phyloP scores from a whole-genome alignment of 352 stramenopile genomes.

The Globisporangium uncinulatum region DNA sequence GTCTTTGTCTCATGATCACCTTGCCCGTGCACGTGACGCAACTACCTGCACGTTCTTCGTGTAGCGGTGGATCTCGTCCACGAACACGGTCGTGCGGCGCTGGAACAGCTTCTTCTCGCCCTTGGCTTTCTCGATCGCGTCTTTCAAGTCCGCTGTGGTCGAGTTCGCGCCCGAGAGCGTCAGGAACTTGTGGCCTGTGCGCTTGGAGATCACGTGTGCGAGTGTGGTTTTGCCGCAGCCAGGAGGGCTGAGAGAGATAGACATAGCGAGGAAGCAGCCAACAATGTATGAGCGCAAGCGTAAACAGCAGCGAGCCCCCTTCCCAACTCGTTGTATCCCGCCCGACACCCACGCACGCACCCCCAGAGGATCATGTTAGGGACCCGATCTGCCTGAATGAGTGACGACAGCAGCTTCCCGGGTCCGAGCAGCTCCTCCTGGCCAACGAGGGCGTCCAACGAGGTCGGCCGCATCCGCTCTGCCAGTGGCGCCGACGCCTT shows the following conservation, averaged over 20 bases:
- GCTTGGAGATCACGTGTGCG: constrained; percentile 64
- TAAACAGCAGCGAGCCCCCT: constrained; percentile 4
- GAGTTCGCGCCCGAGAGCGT: constrained; percentile 66
- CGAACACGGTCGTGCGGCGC: constrained; percentile 77
- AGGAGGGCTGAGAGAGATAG: constrained; percentile 41
- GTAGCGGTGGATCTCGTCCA: constrained; percentile 87
- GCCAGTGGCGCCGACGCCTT: constrained; percentile 48
- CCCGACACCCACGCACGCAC: constrained; percentile 18
- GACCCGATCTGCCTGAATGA: constrained; percentile 65
- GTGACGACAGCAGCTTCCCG: constrained; percentile 49
- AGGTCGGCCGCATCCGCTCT: constrained; percentile 63
- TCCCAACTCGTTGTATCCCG: not conserved
- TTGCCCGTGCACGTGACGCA: not conserved
- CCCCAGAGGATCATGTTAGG: constrained; percentile 87
- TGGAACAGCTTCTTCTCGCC: constrained; percentile 56
- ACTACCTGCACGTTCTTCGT: constrained; percentile 79
- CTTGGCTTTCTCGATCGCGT: constrained; percentile 65
- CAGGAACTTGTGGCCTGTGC: constrained; percentile 69
- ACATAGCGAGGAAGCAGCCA: not conserved
- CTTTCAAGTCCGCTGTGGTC: constrained; percentile 63
- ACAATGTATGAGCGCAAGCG: not conserved
- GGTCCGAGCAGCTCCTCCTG: constrained; percentile 59
- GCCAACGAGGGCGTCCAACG: constrained; percentile 57
- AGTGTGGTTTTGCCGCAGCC: constrained; percentile 86
- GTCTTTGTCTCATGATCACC: too few relatives aligned